phyloP scores from a whole-genome alignment of 257 asterid genomes.

The Solanum acaule region DNA sequence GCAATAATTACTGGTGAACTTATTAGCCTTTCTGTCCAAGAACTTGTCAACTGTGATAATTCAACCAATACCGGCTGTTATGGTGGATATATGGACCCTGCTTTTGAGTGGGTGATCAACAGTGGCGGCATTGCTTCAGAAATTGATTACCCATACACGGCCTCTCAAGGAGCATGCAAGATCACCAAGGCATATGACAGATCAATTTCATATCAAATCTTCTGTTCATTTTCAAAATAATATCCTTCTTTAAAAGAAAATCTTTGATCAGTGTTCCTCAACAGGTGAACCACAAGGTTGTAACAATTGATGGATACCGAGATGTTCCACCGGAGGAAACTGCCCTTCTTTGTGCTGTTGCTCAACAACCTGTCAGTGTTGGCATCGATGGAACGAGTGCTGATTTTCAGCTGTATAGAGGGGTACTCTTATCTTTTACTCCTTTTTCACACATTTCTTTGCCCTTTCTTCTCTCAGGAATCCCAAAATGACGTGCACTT shows the following conservation, averaged over 20 bases:
- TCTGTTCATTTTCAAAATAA: background rate
- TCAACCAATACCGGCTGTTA: constrained; percentile 14
- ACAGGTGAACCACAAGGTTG: constrained; percentile 13
- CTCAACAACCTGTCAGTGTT: constrained; percentile 26
- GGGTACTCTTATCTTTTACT: constrained; percentile 8
- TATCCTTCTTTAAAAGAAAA: background rate
- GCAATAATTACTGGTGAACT: constrained; percentile 26
- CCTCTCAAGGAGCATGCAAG: constrained; percentile 13
- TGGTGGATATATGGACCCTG: constrained; percentile 26
- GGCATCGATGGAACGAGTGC: constrained; percentile 15
- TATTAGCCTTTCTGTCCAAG: constrained; percentile 20
- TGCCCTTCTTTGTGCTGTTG: constrained; percentile 25
- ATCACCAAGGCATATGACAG: constrained; percentile 12
- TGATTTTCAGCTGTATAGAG: constrained; percentile 26
- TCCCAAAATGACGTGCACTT: constrained; percentile 1
- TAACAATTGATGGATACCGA: constrained; percentile 20
- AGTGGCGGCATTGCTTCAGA: constrained; percentile 25
- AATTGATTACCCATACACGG: constrained; percentile 17
- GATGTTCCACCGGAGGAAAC: constrained; percentile 16
- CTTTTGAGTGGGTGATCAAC: constrained; percentile 23
- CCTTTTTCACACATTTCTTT: background rate
- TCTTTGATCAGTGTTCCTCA: background rate
- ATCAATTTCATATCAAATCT: background rate
- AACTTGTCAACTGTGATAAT: constrained; percentile 14
- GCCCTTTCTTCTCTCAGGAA: background rate